phyloP scores from a whole-genome alignment of 495 filamentous ascomycete species.

The Talaromyces nanjingensis region DNA sequence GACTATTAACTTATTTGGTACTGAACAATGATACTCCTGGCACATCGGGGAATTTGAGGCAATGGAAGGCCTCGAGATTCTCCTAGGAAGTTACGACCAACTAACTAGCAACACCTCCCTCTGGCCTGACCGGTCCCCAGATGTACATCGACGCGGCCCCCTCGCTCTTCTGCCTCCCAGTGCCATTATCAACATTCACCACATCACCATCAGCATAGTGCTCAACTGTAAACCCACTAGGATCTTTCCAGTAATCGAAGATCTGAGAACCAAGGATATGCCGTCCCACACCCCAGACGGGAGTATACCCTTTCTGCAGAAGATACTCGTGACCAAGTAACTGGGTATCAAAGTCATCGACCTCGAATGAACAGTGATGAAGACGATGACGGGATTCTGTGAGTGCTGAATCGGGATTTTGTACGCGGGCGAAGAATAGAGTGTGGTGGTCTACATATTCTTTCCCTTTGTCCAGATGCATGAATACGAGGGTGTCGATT shows the following conservation, averaged over 20 bases:
- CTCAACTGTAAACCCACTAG: conserved; percentile 50
- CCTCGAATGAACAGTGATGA: conserved; percentile 69
- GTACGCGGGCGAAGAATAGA: conserved; percentile 51
- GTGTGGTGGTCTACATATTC: conserved; percentile 62
- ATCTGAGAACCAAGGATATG: conserved; percentile 69
- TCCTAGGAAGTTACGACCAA: background rate
- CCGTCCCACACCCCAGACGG: conserved; percentile 68
- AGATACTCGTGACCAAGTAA: conserved; percentile 68
- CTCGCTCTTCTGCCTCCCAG: conserved; percentile 5
- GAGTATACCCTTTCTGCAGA: conserved; percentile 51
- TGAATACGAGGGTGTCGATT: conserved; percentile 49
- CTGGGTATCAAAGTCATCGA: conserved; percentile 71
- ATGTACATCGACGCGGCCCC: conserved; percentile 3
- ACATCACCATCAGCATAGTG: conserved; percentile 64
- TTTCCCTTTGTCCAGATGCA: conserved; percentile 55
- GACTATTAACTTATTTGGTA: too few species aligned
- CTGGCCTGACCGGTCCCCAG: conserved; percentile 7
- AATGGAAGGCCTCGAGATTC: background rate
- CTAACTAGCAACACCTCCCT: background rate
- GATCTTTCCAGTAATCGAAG: conserved; percentile 69
- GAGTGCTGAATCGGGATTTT: conserved; percentile 29
- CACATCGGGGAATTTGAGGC: too few species aligned
- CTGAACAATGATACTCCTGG: too few species aligned
- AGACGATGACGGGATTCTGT: conserved; percentile 38
- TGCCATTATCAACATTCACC: conserved; percentile 39